phyloP scores from a whole-genome alignment of 1,284 basidiomycete species.

The Schizopora paradoxa region DNA sequence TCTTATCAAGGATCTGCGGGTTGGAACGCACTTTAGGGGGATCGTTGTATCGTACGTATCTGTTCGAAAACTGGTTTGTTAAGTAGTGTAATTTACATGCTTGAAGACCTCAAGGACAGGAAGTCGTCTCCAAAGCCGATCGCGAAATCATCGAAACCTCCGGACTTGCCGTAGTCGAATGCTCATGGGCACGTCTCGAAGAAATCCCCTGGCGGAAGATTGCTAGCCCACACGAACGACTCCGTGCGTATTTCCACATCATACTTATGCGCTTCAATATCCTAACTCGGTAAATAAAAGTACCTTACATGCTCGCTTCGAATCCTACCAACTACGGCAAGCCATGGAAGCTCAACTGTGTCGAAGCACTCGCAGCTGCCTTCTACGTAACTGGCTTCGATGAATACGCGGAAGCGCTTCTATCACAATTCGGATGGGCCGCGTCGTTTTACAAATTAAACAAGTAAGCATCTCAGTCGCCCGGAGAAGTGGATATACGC shows the following conservation, averaged over 20 bases:
- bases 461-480: slow-evolving; percentile 48
- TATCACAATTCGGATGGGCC: slow-evolving; percentile 85
- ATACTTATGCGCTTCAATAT: neutral
- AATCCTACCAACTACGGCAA: slow-evolving; percentile 96
- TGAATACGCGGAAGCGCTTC: slow-evolving; percentile 68
- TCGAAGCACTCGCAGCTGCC: slow-evolving; percentile 88
- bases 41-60: slow-evolving; percentile 83
- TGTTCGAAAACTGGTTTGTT: too few relatives aligned
- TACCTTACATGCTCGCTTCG: slow-evolving; percentile 88
- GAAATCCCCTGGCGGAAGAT: slow-evolving; percentile 95
- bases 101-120: slow-evolving; percentile 78
- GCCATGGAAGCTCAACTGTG: slow-evolving; percentile 87
- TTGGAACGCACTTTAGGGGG: slow-evolving; percentile 87
- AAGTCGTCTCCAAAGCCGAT: slow-evolving; percentile 81
- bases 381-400: slow-evolving; percentile 90
- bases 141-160: slow-evolving; percentile 69
- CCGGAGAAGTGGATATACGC: neutral
- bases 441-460: slow-evolving; percentile 83
- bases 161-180: slow-evolving; percentile 94
- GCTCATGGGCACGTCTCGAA: slow-evolving; percentile 93
- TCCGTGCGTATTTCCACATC: slow-evolving; percentile 61
- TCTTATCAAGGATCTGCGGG: slow-evolving; percentile 76
- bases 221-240: slow-evolving; percentile 85
- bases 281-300: slow-evolving; percentile 34
- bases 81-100: slow-evolving; percentile 6